Percentiles rank a stretch among this genome's conserved stretches.
Evolutionary conservation across 1,284 basidiomycete genomes (phyloP).

Genomic region (Rhodotorula glutinis): DNA sequence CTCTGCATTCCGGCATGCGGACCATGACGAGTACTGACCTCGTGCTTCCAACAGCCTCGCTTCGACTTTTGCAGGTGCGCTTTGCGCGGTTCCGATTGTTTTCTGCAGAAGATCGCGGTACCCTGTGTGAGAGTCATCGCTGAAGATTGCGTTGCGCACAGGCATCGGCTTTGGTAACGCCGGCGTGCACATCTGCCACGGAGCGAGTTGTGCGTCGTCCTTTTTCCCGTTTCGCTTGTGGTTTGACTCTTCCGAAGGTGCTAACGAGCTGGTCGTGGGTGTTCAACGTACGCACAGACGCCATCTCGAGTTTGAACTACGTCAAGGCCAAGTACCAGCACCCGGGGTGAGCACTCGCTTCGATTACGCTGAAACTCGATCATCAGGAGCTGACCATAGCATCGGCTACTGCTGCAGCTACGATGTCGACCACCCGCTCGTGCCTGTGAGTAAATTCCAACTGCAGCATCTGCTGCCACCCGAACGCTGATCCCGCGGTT

Average conservation of each 20-base stretch:
- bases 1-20: no score
- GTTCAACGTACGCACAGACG: no score
- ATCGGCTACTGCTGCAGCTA: slow-evolving; percentile 50
- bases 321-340: slow-evolving; percentile 55
- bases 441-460: slow-evolving; percentile 58
- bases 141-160: no score
- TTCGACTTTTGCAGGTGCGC: slow-evolving; percentile 7
- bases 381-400: neutral
- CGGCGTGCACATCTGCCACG: slow-evolving; percentile 15
- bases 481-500: neutral
- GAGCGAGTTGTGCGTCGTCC: neutral
- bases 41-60: slow-evolving; percentile 15
- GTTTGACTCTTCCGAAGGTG: slow-evolving; percentile 88
- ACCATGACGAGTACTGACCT: no score
- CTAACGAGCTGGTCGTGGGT: slow-evolving; percentile 68
- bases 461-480: rapidly evolving
- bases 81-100: no score
- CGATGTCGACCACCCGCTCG: slow-evolving; percentile 72
- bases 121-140: no score
- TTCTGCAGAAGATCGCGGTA: no score
- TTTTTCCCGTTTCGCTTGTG: slow-evolving; percentile 47
- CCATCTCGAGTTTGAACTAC: slow-evolving; percentile 85
- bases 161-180: slow-evolving; percentile 16
- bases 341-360: slow-evolving; percentile 43
- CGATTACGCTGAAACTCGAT: no score